Evolutionary conservation across 345 rosid species (phyloP), one percentile per base, ranked within the genome.

Genomic region (Zanthoxylum bungeanum): DNA sequence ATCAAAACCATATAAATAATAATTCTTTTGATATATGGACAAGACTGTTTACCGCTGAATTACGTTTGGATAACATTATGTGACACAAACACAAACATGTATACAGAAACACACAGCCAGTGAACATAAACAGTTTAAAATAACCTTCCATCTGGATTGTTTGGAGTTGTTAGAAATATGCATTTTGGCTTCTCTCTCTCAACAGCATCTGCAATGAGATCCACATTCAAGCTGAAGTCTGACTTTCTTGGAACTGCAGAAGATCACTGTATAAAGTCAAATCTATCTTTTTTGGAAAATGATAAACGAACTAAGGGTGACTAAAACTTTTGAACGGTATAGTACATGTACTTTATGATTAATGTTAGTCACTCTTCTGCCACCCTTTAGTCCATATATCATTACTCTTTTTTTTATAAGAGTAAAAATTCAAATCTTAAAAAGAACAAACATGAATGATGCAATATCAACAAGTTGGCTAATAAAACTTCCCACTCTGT

Each of bases 61-160:
- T 46, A 61, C 11, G 9, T 12, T 9, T 61, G 9, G 17, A 39
- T 7, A 31, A 65, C 14, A 31, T n/a, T 17, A 65, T 30, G 4
- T 22, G 47, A 51, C 61, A 67, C 47, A 44, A 14, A 17, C 7
- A 44, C 49, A 44, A 44, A 14, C 19, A 44, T 4, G 49, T 17
- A 17, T 1, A 52, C 34, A 37, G 6, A 3, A 19, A 24, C 60
- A 67, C 47, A 56, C 36, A 25, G 17, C 55, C 52, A 27, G 40
- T 22, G 3, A 57, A 59, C 14, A 33, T 33, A 61, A 47, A 14
- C 42, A 39, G 34, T 31, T 60, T 31, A 40, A 11, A 66, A 30
- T 62, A 74, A 91, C 98, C 99, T 95, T 61, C 98, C 99, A 80
- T 95, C 98, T 36, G 99, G 99, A 79, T 95, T 95, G 76, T 95